Evolutionary conservation across 257 asterid species (phyloP), one percentile per base, ranked within the genome.

Genomic region (Catharanthus roseus): DNA sequence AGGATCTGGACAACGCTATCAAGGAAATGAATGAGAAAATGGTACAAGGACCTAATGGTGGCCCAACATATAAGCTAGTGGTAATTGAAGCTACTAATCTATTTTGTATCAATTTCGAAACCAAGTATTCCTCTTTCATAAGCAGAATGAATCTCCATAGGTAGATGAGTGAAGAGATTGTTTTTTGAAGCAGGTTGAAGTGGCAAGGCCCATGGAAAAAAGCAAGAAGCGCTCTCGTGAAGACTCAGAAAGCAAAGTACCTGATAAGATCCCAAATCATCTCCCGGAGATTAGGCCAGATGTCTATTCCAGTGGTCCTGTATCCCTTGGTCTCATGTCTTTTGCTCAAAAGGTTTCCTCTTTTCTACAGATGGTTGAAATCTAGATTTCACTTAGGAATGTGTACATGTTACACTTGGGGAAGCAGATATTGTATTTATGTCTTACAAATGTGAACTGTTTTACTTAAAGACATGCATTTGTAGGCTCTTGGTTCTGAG

Each of bases 1-100:
- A 93, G 98, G 95, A 78, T 76, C 93, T 93, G 74, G 98, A 93
- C 51, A 84, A 84, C 81, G 96, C 98, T 63, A 68, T 93, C 76
- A 80, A 62, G 60, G 92, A 71, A 74, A 68, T 90, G 87, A 82
- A 90, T 79, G 93, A 80, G 54, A 89, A 82, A 82, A 77, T 79
- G 61, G 82, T 90, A 50, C 87, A 68, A 78, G 96, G 95, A 69
- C 93, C 90, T 49, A 76, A 67, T 69, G 89, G 87, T 45, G 92
- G 90, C 45, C 81, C 85, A 70, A 56, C 76, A 62, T 71, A 71
- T 80, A 85, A 75, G 83, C 86, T 93, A 69, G 89, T 85, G 95
- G 97, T 93, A 80, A 74, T 45, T 61, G 38, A 51, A 67, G 47
- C 73, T 76, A 34, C 26, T 65, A 10, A 11, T 10, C 50, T 6